phyloP scores from a whole-genome alignment of 2,329 filamentous ascomycete genomes.

The Uncinocarpus reesii region DNA sequence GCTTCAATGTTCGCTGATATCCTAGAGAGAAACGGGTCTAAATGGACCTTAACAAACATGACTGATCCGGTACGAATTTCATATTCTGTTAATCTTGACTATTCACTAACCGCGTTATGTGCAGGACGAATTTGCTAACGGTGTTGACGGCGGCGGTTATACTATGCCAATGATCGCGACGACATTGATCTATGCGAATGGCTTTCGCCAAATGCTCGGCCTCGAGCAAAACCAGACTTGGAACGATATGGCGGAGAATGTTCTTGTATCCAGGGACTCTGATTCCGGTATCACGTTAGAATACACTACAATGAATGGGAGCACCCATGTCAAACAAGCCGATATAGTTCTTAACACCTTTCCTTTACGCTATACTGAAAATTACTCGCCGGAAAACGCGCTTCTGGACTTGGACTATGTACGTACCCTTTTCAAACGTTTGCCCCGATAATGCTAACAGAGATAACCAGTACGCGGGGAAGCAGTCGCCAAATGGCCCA shows the following conservation, averaged over 20 bases:
- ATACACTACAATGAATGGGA: slow-evolving; percentile 57
- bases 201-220: slow-evolving; percentile 48
- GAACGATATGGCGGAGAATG: slow-evolving; percentile 46
- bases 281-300: slow-evolving; percentile 53
- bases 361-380: slow-evolving; percentile 50
- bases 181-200: slow-evolving; percentile 48
- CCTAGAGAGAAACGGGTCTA: slow-evolving; percentile 49
- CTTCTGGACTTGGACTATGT: slow-evolving; percentile 54
- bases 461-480: slow-evolving; percentile 48
- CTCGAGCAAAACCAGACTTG: slow-evolving; percentile 48
- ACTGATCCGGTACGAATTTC: slow-evolving; percentile 54
- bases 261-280: slow-evolving; percentile 45
- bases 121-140: slow-evolving; percentile 57
- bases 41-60: slow-evolving; percentile 50
- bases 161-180: slow-evolving; percentile 54
- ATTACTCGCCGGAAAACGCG: slow-evolving; percentile 41
- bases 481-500: slow-evolving; percentile 57
- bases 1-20: slow-evolving; percentile 53
- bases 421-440: slow-evolving; percentile 15
- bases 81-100: not conserved
- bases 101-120: not conserved
- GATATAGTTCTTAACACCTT: slow-evolving; percentile 59
- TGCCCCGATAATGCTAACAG: not conserved
- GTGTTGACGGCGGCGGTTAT: slow-evolving; percentile 57
- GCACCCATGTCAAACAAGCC: slow-evolving; percentile 57